A percentile compares a stretch with the other conserved stretches of the same genome.
Evolutionary conservation across 495 filamentous ascomycete species (phyloP).

Genomic region (Tuber borchii): DNA sequence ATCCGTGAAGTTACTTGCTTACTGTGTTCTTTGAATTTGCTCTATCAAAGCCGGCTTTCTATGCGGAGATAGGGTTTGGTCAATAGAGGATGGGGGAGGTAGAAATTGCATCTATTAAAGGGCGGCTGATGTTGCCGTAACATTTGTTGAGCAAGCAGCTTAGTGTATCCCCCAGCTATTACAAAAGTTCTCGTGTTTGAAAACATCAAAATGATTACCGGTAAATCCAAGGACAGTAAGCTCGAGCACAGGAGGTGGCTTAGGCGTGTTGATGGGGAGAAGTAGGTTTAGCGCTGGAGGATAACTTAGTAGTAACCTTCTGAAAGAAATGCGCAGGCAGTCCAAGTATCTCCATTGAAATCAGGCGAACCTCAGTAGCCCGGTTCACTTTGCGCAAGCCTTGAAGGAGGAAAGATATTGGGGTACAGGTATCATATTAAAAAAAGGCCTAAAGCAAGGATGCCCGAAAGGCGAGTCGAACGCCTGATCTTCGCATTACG

Average conservation of each 20-base stretch:
- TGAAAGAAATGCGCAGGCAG: neutral
- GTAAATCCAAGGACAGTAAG: no score
- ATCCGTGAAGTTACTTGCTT: neutral
- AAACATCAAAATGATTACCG: no score
- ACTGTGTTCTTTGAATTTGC: neutral
- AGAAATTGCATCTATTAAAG: no score
- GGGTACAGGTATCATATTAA: no score
- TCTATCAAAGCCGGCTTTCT: no score
- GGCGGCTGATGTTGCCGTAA: no score
- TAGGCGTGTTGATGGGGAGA: no score
- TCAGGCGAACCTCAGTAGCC: neutral
- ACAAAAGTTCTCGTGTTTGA: neutral
- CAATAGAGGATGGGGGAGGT: no score
- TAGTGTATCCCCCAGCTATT: neutral
- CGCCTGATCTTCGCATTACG: conserved; percentile 35
- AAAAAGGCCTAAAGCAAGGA: conserved; percentile 10
- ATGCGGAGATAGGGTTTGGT: no score
- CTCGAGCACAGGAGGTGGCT: no score
- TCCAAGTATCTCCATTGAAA: neutral
- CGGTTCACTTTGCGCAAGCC: neutral
- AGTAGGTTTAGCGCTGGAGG: no score
- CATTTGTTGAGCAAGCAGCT: neutral
- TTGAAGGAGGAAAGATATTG: neutral
- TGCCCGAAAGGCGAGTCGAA: conserved; percentile 34
- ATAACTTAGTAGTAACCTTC: neutral